phyloP scores from a whole-genome alignment of 495 filamentous ascomycete species.

The Daldinia loculata region DNA sequence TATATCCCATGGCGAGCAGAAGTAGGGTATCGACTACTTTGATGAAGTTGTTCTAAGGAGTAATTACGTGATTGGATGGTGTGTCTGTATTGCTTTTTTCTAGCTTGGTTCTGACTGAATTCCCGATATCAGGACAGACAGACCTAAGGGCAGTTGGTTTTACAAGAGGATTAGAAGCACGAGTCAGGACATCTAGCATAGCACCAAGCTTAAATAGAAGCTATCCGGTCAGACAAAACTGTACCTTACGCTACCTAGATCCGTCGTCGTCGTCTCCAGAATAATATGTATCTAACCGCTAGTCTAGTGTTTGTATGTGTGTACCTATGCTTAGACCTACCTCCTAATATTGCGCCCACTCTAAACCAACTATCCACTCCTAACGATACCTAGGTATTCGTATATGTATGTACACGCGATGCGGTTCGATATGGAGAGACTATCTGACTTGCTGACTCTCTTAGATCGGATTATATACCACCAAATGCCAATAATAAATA shows the following conservation, averaged over 20 bases:
- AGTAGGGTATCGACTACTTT: neutral
- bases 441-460: neutral
- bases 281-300: neutral
- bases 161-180: neutral
- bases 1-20: neutral
- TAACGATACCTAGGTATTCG: neutral
- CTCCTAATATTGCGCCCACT: neutral
- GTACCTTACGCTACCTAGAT: neutral
- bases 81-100: neutral
- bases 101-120: neutral
- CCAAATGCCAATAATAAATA: constrained; percentile 16
- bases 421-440: neutral
- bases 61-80: neutral
- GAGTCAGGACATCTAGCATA: neutral
- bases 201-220: neutral
- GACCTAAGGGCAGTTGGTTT: neutral
- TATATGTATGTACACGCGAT: neutral
- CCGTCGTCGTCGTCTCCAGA: neutral
- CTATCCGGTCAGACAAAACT: neutral
- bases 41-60: neutral
- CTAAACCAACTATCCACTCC: neutral
- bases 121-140: neutral
- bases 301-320: neutral
- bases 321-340: neutral
- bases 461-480: neutral